Percentiles rank a stretch among this genome's conserved stretches.
Evolutionary conservation across 331 rosid genomes (phyloP).

Genomic region (Pyrus hybrid): DNA sequence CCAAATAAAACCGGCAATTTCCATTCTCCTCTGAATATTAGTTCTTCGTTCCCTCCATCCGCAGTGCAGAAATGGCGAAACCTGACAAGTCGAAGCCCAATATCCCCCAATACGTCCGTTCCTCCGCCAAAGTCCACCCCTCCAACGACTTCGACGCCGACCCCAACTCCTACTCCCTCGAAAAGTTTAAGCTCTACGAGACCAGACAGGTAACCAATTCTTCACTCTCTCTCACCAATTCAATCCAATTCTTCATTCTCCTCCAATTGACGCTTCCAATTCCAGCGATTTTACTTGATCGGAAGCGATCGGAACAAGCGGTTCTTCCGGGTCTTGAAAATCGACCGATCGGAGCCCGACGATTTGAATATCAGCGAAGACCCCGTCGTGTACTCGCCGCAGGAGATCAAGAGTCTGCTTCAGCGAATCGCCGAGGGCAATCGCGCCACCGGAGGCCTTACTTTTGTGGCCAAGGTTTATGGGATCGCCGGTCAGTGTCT

Average conservation of each 20-base stretch:
- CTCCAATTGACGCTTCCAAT: not conserved
- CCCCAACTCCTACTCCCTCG: constrained; percentile 56
- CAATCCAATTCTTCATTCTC: not conserved
- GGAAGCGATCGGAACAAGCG: constrained; percentile 80
- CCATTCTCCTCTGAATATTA: too few relatives aligned
- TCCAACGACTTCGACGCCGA: constrained; percentile 46
- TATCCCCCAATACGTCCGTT: constrained; percentile 2
- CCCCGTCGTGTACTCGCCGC: constrained; percentile 71
- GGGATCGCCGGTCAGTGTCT: constrained; percentile 77
- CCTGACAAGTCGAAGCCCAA: constrained; percentile 20
- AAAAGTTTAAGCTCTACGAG: constrained; percentile 82
- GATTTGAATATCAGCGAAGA: constrained; percentile 81
- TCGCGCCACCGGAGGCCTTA: constrained; percentile 77
- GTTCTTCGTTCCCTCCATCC: not conserved
- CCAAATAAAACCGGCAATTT: not conserved
- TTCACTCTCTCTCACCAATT: not conserved
- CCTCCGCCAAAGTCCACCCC: constrained; percentile 56
- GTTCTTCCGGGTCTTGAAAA: constrained; percentile 71
- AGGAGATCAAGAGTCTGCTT: constrained; percentile 70
- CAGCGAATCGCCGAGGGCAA: constrained; percentile 83
- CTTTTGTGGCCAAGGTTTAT: constrained; percentile 54
- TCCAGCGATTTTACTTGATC: constrained; percentile 64
- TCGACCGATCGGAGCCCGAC: constrained; percentile 78
- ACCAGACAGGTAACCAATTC: constrained; percentile 56
- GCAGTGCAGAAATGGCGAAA: constrained; percentile 39